Evolutionary conservation across 2,329 filamentous ascomycete genomes (phyloP).

Genomic region (Hypocreales sp.): DNA sequence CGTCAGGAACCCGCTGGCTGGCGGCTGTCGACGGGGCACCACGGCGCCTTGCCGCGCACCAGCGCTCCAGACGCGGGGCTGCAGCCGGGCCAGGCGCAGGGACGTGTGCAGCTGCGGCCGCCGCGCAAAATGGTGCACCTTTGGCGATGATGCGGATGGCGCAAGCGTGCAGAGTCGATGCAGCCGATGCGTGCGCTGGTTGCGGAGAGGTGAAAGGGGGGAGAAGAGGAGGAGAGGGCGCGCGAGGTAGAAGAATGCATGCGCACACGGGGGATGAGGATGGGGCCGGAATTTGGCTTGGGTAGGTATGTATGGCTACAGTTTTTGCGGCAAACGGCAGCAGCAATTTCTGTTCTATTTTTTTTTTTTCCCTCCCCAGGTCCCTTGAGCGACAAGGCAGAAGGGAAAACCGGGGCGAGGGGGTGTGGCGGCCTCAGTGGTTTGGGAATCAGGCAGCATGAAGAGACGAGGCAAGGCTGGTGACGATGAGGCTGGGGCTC

Average conservation of each 20-base stretch:
- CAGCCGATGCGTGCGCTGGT: too few relatives aligned
- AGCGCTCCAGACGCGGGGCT: constrained; percentile 7
- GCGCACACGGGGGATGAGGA: constrained; percentile 6
- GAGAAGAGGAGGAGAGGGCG: constrained; percentile 8
- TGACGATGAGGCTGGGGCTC: too few relatives aligned
- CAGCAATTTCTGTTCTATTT: constrained; percentile 2
- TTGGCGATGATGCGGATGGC: constrained; percentile 18
- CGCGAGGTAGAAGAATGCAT: constrained; percentile 6
- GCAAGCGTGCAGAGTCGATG: constrained; percentile 25
- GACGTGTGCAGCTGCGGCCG: constrained; percentile 13
- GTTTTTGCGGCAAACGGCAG: too few relatives aligned
- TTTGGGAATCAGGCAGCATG: constrained; percentile 4
- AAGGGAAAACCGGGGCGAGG: constrained; percentile 7
- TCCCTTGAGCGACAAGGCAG: constrained; percentile 1
- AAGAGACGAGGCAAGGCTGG: too few relatives aligned
- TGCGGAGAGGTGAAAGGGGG: constrained; percentile 9
- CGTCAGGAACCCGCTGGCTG: not conserved
- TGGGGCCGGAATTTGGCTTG: constrained; percentile 7
- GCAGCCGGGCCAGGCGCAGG: constrained; percentile 7
- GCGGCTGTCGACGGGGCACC: not conserved
- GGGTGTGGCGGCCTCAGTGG: constrained; percentile 1
- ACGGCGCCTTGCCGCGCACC: constrained; percentile 7
- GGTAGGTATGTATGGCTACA: constrained; percentile 13
- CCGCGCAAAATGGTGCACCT: constrained; percentile 18
- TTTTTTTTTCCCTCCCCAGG: constrained; percentile 3